phyloP scores from a whole-genome alignment of 1,139 yeast species.

The Candida tropicalis region DNA sequence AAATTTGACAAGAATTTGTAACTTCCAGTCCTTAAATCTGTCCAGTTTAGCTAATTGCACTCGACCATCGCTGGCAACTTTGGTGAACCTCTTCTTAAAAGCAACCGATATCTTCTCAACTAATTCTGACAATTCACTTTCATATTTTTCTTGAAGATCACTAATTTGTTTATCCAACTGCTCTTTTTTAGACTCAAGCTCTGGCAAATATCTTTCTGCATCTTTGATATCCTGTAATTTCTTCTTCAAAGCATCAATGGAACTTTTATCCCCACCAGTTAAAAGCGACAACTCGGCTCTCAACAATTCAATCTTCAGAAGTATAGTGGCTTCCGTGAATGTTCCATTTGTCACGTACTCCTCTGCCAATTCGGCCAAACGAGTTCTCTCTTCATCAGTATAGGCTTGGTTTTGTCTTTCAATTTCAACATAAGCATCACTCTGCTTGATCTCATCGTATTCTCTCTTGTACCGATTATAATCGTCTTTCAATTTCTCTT shows the following conservation, averaged over 20 bases:
- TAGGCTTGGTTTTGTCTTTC: conserved; percentile 41
- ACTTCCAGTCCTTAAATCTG: conserved; percentile 73
- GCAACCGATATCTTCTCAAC: conserved; percentile 58
- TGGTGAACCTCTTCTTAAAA: conserved; percentile 65
- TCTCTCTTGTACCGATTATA: conserved; percentile 43
- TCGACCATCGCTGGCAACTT: conserved; percentile 85
- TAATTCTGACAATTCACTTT: conserved; percentile 53
- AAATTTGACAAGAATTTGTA: conserved; percentile 84
- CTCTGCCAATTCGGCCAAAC: conserved; percentile 46
- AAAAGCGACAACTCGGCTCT: conserved; percentile 43
- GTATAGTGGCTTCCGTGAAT: conserved; percentile 42
- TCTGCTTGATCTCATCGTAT: conserved; percentile 45
- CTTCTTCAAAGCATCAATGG: conserved; percentile 34
- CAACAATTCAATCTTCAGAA: conserved; percentile 33
- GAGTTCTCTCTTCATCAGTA: conserved; percentile 44
- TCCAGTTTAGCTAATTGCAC: conserved; percentile 60
- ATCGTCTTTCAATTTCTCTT: conserved; percentile 28
- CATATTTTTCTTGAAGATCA: conserved; percentile 52
- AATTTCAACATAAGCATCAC: conserved; percentile 47
- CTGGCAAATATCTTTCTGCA: conserved; percentile 38
- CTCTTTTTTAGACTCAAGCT: conserved; percentile 26
- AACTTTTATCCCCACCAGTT: conserved; percentile 42
- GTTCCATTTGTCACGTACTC: conserved; percentile 42
- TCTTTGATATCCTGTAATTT: conserved; percentile 34
- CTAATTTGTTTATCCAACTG: conserved; percentile 38